Evolutionary conservation across 2,329 filamentous ascomycete species (phyloP).

Genomic region (Venturia carpophila): DNA sequence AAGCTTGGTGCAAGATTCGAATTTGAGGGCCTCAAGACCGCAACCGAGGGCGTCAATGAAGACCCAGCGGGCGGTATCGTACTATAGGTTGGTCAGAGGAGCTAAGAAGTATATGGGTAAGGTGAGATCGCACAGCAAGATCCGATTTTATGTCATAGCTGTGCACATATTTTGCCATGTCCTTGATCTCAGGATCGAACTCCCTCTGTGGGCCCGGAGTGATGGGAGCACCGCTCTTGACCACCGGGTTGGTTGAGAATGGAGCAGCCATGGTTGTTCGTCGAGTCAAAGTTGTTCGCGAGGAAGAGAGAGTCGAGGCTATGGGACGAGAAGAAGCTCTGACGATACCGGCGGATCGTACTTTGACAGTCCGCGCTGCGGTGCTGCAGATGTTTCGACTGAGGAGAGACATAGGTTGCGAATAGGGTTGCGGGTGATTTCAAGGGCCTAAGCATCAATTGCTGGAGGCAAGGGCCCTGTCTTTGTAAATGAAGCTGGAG

Average conservation of each 20-base stretch:
- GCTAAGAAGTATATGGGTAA: slow-evolving; percentile 6
- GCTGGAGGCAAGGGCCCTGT: neutral
- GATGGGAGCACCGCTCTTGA: slow-evolving; percentile 7
- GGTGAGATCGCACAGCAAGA: slow-evolving; percentile 63
- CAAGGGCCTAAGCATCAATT: neutral
- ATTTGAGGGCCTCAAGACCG: slow-evolving; percentile 88
- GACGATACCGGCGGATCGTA: slow-evolving; percentile 5
- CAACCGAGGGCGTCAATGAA: slow-evolving; percentile 96
- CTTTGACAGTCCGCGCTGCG: slow-evolving; percentile 6
- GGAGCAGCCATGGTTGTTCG: slow-evolving; percentile 15
- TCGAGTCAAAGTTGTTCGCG: neutral
- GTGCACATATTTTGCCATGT: slow-evolving; percentile 93
- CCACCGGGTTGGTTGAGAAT: slow-evolving; percentile 13
- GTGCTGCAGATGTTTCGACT: slow-evolving; percentile 14
- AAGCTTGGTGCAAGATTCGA: slow-evolving; percentile 92
- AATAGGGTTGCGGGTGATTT: neutral
- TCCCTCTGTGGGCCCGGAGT: slow-evolving; percentile 11
- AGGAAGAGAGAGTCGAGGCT: slow-evolving; percentile 3
- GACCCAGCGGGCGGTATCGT: slow-evolving; percentile 92
- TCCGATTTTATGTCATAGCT: slow-evolving; percentile 86
- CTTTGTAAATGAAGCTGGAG: neutral
- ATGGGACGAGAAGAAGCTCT: slow-evolving; percentile 2
- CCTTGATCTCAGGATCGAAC: slow-evolving; percentile 51
- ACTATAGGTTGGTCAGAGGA: slow-evolving; percentile 43
- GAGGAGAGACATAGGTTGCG: slow-evolving; percentile 13